Base-by-base conservation (phyloP, 768 basidiomycete genomes). In the Gymnopilus junonius region DNA sequence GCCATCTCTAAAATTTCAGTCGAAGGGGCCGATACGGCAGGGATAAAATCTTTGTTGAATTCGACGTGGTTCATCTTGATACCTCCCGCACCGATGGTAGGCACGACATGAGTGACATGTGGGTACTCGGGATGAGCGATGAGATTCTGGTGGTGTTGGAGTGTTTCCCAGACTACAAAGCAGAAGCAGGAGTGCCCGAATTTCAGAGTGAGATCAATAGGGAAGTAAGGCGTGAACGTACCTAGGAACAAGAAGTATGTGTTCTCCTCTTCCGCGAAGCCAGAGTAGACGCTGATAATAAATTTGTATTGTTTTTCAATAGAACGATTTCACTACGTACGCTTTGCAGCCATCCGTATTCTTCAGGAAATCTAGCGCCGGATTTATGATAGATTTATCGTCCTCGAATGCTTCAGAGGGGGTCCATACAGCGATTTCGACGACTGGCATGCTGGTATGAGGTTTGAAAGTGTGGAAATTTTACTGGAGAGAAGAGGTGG, bases 111-210 rank as follows among this genome's bases (percentile, higher is more conserved):
- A 67, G 42, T n/a, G 23, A 65, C 50, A 10, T 50, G 55, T 8
- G 68, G 64, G 43, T 67, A 67, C 21, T 58, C 57, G 1, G 66
- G 66, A 25, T 40, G 35, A 4, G 65, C 45, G n/a, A 60, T 64
- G 31, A 69, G 55, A 6, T 63, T 58, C 57, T 67, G 23, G 45
- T 69, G 66, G 46, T 67, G 67, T 21, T 65, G 66, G 12, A 61
- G 56, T 2, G 68, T 67, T 55, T 71, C 68, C 70, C 70, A 71
- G 15, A 59, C 69, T 68, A 45, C 29, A 7, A n/a, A 25, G 2
- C 8, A 29, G 14, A 32, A 17, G 20, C 8, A 15, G 37, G 27
- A 35, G 14, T 11, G 43, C 11, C 23, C 31, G 5, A 42, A 37
- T 14, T 23, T 23, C 14, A 10, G 7, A 8, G 8, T 39, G 35